Conservation (phyloP, 2,329 filamentous ascomycete species). For the Ophiostoma quercus region DNA sequence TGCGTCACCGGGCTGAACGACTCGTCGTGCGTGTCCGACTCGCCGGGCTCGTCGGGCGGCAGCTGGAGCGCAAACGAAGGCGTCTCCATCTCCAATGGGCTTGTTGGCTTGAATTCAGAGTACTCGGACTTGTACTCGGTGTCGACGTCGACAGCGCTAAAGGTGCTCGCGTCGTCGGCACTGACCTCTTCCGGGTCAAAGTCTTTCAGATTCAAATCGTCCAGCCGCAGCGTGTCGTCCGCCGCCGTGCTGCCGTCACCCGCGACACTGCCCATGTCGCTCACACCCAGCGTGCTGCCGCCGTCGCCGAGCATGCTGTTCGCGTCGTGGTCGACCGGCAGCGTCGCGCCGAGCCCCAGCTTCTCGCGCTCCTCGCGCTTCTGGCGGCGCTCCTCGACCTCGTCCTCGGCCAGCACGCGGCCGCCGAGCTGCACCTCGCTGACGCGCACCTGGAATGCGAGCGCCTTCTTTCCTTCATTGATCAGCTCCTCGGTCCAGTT, state of each 20-base stretch:
- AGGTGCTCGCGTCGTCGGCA: conserved; percentile 18
- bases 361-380: conserved; percentile 12
- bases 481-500: conserved; percentile 89
- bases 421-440: conserved; percentile 79
- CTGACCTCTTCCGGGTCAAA: background rate
- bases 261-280: background rate
- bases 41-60: background rate
- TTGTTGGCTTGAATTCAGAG: background rate
- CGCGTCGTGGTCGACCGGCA: conserved; percentile 7
- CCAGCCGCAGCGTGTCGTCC: conserved; percentile 7
- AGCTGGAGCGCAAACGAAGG: background rate
- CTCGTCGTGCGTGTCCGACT: conserved; percentile 14
- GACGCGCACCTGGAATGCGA: conserved; percentile 73
- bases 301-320: conserved; percentile 12
- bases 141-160: conserved; percentile 21
- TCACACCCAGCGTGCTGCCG: conserved; percentile 6
- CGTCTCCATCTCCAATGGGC: background rate
- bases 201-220: background rate
- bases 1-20: conserved; percentile 13
- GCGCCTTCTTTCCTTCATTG: conserved; percentile 73
- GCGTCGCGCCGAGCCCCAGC: conserved; percentile 8
- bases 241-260: background rate
- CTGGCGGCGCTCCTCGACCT: conserved; percentile 42
- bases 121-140: background rate
- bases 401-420: conserved; percentile 67